Evolutionary conservation across 345 rosid genomes (phyloP).

Genomic region (Jatropha curcas): DNA sequence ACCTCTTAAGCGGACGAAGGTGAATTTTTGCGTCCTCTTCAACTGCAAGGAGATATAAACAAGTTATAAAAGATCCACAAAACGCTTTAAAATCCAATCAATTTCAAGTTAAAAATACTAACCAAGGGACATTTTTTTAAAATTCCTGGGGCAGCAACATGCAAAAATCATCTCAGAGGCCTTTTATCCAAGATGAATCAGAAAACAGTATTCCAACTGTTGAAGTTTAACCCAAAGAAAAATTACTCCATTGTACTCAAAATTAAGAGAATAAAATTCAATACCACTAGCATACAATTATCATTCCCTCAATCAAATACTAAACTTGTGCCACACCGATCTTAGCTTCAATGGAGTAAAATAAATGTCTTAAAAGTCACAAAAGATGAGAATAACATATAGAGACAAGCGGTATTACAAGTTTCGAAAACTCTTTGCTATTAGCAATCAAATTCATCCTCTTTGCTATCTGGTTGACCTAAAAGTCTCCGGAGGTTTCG

Average conservation of each 20-base stretch:
- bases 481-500: background rate
- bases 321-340: background rate
- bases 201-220: no score
- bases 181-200: background rate
- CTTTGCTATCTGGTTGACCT: background rate
- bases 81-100: background rate
- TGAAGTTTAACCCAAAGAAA: no score
- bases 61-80: background rate
- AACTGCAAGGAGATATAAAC: conserved; percentile 6
- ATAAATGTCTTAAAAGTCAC: background rate
- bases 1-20: conserved; percentile 29
- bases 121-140: background rate
- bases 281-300: background rate
- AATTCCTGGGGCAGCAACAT: background rate
- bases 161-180: background rate
- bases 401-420: background rate
- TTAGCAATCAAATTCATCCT: background rate
- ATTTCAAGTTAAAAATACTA: background rate
- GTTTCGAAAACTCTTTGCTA: no score
- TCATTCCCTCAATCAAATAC: background rate
- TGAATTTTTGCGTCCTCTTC: conserved; percentile 23
- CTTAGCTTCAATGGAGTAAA: background rate
- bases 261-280: background rate
- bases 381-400: background rate
- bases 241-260: no score